Base-by-base conservation (phyloP, 2,329 filamentous ascomycete genomes). In the Myriosclerotinia curreyana region DNA sequence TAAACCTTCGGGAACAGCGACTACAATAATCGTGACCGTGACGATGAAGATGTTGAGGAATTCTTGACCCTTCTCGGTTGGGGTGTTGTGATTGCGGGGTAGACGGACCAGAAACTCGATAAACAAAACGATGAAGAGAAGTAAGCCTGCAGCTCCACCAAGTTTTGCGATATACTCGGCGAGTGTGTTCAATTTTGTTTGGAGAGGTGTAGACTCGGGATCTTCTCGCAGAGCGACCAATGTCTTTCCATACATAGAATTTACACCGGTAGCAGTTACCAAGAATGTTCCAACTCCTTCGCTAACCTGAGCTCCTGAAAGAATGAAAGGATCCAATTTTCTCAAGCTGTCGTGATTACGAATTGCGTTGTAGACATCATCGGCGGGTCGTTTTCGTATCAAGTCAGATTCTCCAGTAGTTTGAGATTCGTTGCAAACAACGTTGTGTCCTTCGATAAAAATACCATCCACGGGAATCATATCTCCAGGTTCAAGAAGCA, bases 151-250 rank as follows among this genome's bases (percentile, higher is more conserved):
- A 66, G 84, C 84, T 69, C 87, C 85, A 76, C 87, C 87, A 50
- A 90, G 81, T 72, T 90, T 90, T n/a, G 87, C 87, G 70, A 94
- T 92, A 71, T 92, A 89, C 71, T 91, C 90, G 8, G 90, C 91
- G 22, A 94, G 80, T 5, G 86, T 81, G 69, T 92, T 92, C 65
- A 94, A 79, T 75, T 92, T 93, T 3, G 83, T 86, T 74, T 94
- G 91, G 9, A 94, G 76, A 4, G 90, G 91, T 1, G 90, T 94
- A 31, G 90, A 88, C 72, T 93, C 87, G 64, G 87, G 86, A 66
- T 91, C 88, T 69, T 91, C 88, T 66, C 89, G 86, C 14, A 94
- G 78, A 46, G 89, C 90, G 83, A 93, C 88, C 78, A 93, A 83
- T 3, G 87, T 92, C 71, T 90, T 90, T 64, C 90, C 90, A 71